Percentiles rank a stretch among this genome's conserved stretches.
Evolutionary conservation across 1,284 basidiomycete genomes (phyloP).

Genomic region (Pascua sp.): DNA sequence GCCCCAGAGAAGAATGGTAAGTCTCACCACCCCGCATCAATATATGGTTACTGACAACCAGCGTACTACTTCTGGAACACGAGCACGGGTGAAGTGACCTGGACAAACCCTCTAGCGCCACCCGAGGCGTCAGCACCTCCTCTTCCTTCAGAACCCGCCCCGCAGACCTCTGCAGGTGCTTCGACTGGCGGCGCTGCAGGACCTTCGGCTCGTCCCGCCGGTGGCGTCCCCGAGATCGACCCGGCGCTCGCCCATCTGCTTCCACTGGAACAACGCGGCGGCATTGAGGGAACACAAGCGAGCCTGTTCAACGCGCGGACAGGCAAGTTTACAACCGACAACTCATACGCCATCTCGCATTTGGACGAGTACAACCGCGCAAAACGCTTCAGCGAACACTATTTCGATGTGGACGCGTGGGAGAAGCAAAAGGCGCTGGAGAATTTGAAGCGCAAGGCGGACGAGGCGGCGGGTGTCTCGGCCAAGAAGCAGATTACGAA

Average conservation of each 20-base stretch:
- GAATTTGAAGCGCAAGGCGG: conserved; percentile 57
- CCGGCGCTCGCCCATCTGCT: conserved; percentile 77
- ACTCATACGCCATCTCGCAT: conserved; percentile 61
- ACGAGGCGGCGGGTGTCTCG: conserved; percentile 55
- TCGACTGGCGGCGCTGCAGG: conserved; percentile 51
- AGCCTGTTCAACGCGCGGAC: conserved; percentile 71
- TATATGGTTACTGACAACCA: conserved; percentile 8
- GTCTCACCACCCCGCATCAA: conserved; percentile 4
- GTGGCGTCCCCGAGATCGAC: conserved; percentile 65
- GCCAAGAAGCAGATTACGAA: conserved; percentile 65
- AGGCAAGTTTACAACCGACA: conserved; percentile 63
- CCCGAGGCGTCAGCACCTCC: conserved; percentile 22
- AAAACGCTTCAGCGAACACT: conserved; percentile 81
- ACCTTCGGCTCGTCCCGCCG: not conserved
- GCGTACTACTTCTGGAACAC: conserved; percentile 87
- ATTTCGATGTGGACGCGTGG: conserved; percentile 81
- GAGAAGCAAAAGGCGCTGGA: conserved; percentile 60
- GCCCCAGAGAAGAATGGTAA: conserved; percentile 65
- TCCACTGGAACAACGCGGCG: conserved; percentile 58
- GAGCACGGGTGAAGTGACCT: conserved; percentile 75
- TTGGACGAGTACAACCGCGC: conserved; percentile 76
- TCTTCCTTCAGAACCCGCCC: conserved; percentile 30
- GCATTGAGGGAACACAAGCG: conserved; percentile 51
- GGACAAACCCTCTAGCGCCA: conserved; percentile 69
- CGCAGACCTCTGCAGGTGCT: conserved; percentile 24